Percentiles rank a stretch among this genome's conserved stretches.
These are phyloP conservation scores for Ophiostoma ulmi DNA, from an alignment of 2,329 filamentous ascomycete species.

Conservation along the genomic window DNA sequence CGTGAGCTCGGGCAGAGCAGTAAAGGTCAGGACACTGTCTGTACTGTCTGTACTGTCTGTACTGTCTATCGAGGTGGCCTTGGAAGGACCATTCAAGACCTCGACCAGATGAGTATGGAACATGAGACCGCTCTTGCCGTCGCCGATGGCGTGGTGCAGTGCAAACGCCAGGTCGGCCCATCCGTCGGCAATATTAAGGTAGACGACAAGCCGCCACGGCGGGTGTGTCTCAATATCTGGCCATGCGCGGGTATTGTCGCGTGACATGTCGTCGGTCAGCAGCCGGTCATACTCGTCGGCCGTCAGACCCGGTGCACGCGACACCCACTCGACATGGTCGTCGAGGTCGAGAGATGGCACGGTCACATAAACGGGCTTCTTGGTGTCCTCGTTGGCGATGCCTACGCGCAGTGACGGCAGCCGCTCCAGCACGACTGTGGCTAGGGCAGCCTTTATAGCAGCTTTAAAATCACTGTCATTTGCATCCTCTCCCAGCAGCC, in stretches of 20 bases:
- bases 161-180: conserved; percentile 43
- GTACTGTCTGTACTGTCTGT: too few relatives aligned
- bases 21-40: conserved; percentile 32
- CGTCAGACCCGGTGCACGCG: conserved; percentile 20
- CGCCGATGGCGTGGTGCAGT: conserved; percentile 50
- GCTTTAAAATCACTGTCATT: background rate
- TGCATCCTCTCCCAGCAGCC: background rate
- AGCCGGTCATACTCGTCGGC: conserved; percentile 32
- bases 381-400: conserved; percentile 43
- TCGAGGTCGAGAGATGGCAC: conserved; percentile 41
- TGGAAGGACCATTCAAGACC: conserved; percentile 36
- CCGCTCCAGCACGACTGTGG: conserved; percentile 39
- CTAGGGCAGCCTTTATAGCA: conserved; percentile 34
- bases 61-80: too few relatives aligned
- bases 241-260: conserved; percentile 41
- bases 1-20: conserved; percentile 34
- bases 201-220: conserved; percentile 45
- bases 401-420: conserved; percentile 47
- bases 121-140: conserved; percentile 45
- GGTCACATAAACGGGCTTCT: conserved; percentile 41
- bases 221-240: conserved; percentile 38
- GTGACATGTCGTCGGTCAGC: conserved; percentile 36
- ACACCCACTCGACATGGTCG: conserved; percentile 39
- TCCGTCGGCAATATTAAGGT: conserved; percentile 30
- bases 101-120: conserved; percentile 47